These are phyloP conservation scores for Aureobasidium sp. DNA, from an alignment of 2,329 filamentous ascomycete genomes.

Conservation along the genomic window DNA sequence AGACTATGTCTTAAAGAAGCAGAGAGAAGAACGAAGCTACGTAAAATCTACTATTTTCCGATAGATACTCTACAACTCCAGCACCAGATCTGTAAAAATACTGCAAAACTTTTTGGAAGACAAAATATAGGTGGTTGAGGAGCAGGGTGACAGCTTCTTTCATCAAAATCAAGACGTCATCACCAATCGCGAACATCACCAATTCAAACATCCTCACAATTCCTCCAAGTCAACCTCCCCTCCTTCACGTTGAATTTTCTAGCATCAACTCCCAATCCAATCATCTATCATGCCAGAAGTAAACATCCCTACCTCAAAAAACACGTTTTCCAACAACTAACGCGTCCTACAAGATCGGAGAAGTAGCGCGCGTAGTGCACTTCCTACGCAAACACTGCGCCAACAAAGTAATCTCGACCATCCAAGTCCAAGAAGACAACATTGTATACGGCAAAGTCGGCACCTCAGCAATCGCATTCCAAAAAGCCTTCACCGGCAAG, in stretches of 20 bases:
- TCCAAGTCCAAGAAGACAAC: conserved; percentile 65
- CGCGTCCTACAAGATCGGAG: conserved; percentile 33
- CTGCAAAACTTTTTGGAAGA: neutral
- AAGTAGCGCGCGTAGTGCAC: conserved; percentile 76
- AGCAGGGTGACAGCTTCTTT: neutral
- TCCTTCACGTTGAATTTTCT: neutral
- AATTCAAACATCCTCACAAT: neutral
- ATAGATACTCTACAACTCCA: too few species aligned
- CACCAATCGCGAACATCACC: neutral
- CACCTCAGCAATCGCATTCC: conserved; percentile 65
- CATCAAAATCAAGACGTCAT: neutral
- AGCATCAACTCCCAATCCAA: too few species aligned
- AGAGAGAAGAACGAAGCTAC: too few species aligned
- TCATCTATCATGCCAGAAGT: neutral
- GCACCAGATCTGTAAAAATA: too few species aligned
- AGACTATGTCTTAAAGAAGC: too few species aligned
- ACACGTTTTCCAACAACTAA: neutral
- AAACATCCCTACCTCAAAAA: neutral
- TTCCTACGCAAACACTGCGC: conserved; percentile 77
- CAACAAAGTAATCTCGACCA: conserved; percentile 65
- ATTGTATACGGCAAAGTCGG: conserved; percentile 89
- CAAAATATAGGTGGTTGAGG: neutral
- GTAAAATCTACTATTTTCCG: too few species aligned
- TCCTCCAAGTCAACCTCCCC: neutral
- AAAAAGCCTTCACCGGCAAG: conserved; percentile 64